A percentile compares a stretch with the other conserved stretches of the same genome.
These are phyloP conservation scores for Sugiyamaella boreocaroliniensis DNA, from an alignment of 805 yeast genomes.

Conservation along the genomic window DNA sequence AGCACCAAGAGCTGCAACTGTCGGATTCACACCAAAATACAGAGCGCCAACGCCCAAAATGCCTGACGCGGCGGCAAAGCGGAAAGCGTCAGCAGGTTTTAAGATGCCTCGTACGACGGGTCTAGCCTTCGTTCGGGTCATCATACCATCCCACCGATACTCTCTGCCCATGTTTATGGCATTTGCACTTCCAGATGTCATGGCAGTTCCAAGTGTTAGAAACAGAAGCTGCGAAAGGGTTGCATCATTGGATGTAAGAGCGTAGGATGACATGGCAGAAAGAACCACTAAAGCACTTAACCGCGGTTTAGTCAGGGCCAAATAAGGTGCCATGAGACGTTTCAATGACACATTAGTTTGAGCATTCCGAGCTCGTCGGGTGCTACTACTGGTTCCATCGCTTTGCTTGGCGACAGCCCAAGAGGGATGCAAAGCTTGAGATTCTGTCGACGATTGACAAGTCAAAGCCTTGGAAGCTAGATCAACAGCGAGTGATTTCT, in stretches of 20 bases:
- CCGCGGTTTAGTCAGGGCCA: slow-evolving; percentile 85
- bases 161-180: slow-evolving; percentile 97
- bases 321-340: slow-evolving; percentile 33
- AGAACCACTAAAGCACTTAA: slow-evolving; percentile 81
- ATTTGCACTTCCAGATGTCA: slow-evolving; percentile 90
- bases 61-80: slow-evolving; percentile 74
- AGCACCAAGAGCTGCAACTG: slow-evolving; percentile 76
- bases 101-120: slow-evolving; percentile 85
- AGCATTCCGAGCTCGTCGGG: too few species aligned
- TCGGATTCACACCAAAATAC: slow-evolving; percentile 75
- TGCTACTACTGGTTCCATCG: neutral
- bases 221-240: slow-evolving; percentile 62
- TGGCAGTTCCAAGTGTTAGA: slow-evolving; percentile 75
- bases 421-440: slow-evolving; percentile 1
- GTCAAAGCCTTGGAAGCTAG: slow-evolving; percentile 10
- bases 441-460: slow-evolving; percentile 13
- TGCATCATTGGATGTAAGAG: slow-evolving; percentile 78
- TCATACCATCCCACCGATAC: slow-evolving; percentile 76
- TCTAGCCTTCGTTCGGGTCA: slow-evolving; percentile 82
- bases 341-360: neutral
- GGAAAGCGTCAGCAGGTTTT: slow-evolving; percentile 67
- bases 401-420: neutral
- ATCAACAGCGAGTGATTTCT: neutral
- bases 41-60: slow-evolving; percentile 60
- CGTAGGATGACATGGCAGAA: slow-evolving; percentile 90